phyloP scores from a whole-genome alignment of 2,329 filamentous ascomycete genomes.

The Colletotrichum cereale region DNA sequence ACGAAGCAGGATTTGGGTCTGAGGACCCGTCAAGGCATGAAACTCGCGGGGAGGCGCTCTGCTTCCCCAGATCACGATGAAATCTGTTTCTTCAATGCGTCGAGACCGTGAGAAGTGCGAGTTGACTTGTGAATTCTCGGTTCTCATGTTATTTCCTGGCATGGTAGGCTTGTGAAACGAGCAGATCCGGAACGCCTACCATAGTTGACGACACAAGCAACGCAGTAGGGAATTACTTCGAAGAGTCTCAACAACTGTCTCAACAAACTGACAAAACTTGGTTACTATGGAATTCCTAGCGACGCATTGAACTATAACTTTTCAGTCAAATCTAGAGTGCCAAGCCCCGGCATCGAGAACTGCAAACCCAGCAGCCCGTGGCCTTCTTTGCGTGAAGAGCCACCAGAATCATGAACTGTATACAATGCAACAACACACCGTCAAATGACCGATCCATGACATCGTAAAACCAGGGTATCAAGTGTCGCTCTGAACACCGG shows the following conservation, averaged over 20 bases:
- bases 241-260: neutral
- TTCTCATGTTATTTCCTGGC: too few relatives aligned
- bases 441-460: neutral
- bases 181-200: neutral
- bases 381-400: too few relatives aligned
- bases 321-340: too few relatives aligned
- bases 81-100: too few relatives aligned
- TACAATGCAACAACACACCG: neutral
- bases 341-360: neutral
- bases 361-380: neutral
- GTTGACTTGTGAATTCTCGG: neutral
- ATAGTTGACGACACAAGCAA: neutral
- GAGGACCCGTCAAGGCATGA: constrained; percentile 18
- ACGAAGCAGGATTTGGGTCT: constrained; percentile 18
- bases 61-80: neutral
- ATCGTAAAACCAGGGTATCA: neutral
- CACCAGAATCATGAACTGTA: neutral
- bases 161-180: neutral
- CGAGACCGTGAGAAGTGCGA: neutral
- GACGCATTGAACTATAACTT: neutral
- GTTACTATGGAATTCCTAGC: neutral
- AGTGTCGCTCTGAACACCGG: neutral
- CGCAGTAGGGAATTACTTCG: neutral
- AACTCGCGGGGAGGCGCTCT: constrained; percentile 1
- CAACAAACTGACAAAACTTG: neutral